phyloP scores from a whole-genome alignment of 805 yeast species.

The Barnettozyma wickerhamii region DNA sequence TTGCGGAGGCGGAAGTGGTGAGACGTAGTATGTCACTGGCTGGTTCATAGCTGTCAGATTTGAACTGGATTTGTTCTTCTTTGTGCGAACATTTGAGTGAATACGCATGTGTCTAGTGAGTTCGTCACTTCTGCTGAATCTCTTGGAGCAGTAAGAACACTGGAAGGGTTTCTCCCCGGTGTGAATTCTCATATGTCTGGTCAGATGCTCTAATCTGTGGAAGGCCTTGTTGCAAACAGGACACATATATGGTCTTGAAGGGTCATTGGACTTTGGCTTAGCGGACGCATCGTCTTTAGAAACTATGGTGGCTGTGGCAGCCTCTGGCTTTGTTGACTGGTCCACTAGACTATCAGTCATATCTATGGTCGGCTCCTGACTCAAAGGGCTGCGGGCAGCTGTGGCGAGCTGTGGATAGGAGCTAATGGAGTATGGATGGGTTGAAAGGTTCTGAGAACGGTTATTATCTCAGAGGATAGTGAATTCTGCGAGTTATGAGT shows the following conservation, averaged over 20 bases:
- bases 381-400: no score
- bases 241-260: conserved; percentile 71
- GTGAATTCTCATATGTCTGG: conserved; percentile 87
- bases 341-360: background rate
- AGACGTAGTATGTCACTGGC: conserved; percentile 26
- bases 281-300: background rate
- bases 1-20: conserved; percentile 14
- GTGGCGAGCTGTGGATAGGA: no score
- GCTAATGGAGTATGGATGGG: no score
- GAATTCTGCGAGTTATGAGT: no score
- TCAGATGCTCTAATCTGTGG: conserved; percentile 85
- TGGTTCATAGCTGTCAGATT: conserved; percentile 16
- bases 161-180: conserved; percentile 92
- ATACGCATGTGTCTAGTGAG: conserved; percentile 81
- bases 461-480: no score
- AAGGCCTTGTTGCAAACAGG: conserved; percentile 82
- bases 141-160: conserved; percentile 74
- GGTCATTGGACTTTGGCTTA: conserved; percentile 13
- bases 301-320: no score
- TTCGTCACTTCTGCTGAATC: conserved; percentile 80
- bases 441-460: no score
- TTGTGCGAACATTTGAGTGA: conserved; percentile 55
- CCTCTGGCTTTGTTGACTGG: background rate
- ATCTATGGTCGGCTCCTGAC: background rate
- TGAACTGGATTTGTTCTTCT: conserved; percentile 32